Evolutionary conservation across 495 filamentous ascomycete genomes (phyloP), one percentile per base, ranked within the genome.

Genomic region (Aspergillus affinis): DNA sequence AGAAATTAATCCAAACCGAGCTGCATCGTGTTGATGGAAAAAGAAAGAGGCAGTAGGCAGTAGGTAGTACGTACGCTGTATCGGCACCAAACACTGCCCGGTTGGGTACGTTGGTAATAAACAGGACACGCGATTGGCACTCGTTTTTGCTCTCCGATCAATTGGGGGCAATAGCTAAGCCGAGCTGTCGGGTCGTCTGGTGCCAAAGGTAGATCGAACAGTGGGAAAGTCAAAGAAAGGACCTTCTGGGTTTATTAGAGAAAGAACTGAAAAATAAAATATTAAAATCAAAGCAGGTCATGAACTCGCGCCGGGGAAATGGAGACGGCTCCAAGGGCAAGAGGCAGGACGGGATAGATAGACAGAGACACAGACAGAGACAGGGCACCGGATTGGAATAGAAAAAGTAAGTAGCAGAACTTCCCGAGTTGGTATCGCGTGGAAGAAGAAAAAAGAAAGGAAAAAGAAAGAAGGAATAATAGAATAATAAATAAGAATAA

Each of bases 111-210:
- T 5, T 13, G 21, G 52, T 26, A 55, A 61, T 55, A 55, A 55
- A 58, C 61, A 64, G 57, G 29, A 56, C 55, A 32, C 53, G 51
- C 27, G 55, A 53, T 51, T 59, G 52, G 57, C 58, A 32, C 55
- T 59, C 47, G 32, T 45, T 58, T 49, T 44, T 49, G 41, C 48
- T 53, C 61, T 67, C 67, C 62, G 69, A 68, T 68, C 61, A 64
- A 62, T 65, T 65, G 66, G 47, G 56, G 53, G 63, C 29, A 60
- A 56, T 62, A 65, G 62, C 58, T 66, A 69, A 66, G 66, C 69
- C 69, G 62, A 63, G 63, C 64, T 69, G 64, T 66, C 67, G 69
- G 69, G 69, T 69, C 66, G 64, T 49, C 50, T 50, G 55, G 53
- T 54, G 57, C 54, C 51, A 57, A 51, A 54, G 56, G 62, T 55